Evolutionary conservation across 176 grass and related monocot genomes (phyloP).

Genomic region (Eleusine coracana): DNA sequence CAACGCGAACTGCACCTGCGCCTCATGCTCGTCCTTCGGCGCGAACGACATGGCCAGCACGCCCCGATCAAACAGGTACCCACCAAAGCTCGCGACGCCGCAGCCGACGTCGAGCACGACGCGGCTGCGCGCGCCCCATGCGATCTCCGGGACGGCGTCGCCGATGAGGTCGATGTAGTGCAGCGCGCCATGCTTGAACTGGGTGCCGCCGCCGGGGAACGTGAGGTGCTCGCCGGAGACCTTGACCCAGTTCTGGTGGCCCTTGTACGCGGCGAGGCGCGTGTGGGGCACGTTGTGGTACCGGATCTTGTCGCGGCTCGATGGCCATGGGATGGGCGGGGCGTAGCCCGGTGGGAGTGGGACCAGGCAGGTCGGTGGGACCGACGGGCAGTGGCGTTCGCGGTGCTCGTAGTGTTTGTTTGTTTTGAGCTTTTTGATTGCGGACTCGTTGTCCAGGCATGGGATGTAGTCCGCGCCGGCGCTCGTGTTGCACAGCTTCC

Average conservation of each 20-base stretch:
- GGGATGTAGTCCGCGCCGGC: constrained; percentile 86
- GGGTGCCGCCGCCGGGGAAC: constrained; percentile 91
- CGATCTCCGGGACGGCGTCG: constrained; percentile 53
- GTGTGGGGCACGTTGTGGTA: constrained; percentile 93
- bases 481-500: constrained; percentile 81
- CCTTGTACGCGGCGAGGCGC: constrained; percentile 65
- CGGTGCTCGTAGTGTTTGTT: constrained; percentile 89
- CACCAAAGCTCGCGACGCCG: constrained; percentile 94
- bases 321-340: constrained; percentile 71
- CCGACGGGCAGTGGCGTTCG: constrained; percentile 80
- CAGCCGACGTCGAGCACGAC: constrained; percentile 89
- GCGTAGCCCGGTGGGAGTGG: constrained; percentile 64
- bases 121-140: constrained; percentile 69
- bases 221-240: constrained; percentile 84
- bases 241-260: constrained; percentile 92
- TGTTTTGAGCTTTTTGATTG: constrained; percentile 63
- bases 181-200: constrained; percentile 86
- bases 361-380: constrained; percentile 71
- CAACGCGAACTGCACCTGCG: constrained; percentile 97
- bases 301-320: constrained; percentile 94
- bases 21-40: constrained; percentile 97
- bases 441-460: constrained; percentile 88
- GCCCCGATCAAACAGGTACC: constrained; percentile 82
- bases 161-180: constrained; percentile 86
- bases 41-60: constrained; percentile 92